phyloP scores from a whole-genome alignment of 306 rosid species.

The Spatholobus suberectus region DNA sequence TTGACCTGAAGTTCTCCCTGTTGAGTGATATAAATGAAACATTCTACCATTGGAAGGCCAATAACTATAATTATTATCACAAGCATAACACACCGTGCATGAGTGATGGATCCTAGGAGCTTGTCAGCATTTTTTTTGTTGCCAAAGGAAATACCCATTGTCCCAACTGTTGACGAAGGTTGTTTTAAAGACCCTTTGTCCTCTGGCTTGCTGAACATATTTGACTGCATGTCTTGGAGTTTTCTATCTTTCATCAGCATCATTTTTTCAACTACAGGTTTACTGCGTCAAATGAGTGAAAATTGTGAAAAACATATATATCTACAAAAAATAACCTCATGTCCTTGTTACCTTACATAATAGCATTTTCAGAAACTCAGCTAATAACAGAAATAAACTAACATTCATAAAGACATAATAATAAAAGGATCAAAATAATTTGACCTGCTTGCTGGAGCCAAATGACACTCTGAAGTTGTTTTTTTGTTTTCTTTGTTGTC shows the following conservation, averaged over 20 bases:
- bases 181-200: conserved; percentile 40
- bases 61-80: conserved; percentile 26
- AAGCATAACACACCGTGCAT: conserved; percentile 53
- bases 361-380: conserved; percentile 40
- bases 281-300: conserved; percentile 54
- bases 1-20: conserved; percentile 52
- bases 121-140: conserved; percentile 43
- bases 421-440: conserved; percentile 27
- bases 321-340: neutral
- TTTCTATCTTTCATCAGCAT: conserved; percentile 44
- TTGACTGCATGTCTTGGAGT: conserved; percentile 44
- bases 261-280: conserved; percentile 41
- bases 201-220: conserved; percentile 41
- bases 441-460: conserved; percentile 56
- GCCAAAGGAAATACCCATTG: conserved; percentile 49
- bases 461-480: conserved; percentile 47
- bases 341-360: conserved; percentile 29
- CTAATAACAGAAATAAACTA: conserved; percentile 22
- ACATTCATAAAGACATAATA: neutral
- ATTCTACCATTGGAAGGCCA: conserved; percentile 37
- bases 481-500: conserved; percentile 47
- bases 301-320: conserved; percentile 21
- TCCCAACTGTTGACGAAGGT: conserved; percentile 51
- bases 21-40: conserved; percentile 38
- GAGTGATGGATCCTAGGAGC: conserved; percentile 44